A percentile compares a stretch with the other conserved stretches of the same genome.
Conservation (phyloP, 768 basidiomycete species). For the Tulasnella sp. region DNA sequence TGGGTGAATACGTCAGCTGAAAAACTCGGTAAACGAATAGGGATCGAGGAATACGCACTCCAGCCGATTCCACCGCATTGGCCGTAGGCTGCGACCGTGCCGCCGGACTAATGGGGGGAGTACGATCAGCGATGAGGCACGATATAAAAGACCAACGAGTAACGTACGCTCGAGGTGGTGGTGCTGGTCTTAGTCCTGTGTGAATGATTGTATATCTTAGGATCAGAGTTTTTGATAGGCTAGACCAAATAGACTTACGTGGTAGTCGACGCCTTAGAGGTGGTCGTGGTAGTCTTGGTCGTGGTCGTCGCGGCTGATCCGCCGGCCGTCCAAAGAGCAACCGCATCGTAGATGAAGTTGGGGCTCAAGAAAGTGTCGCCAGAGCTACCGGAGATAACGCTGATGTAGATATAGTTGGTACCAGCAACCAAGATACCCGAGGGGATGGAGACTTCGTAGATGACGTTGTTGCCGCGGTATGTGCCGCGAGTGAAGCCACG, state of each 20-base stretch:
- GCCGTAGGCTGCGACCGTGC: neutral
- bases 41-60: neutral
- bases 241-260: neutral
- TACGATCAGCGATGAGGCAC: neutral
- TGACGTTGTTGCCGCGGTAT: constrained; percentile 30
- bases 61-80: constrained; percentile 1
- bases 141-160: neutral
- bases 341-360: constrained; percentile 24
- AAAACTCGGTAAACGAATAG: no score
- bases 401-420: constrained; percentile 34
- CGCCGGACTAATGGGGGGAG: neutral
- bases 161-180: neutral
- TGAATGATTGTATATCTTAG: no score
- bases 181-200: no score
- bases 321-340: neutral
- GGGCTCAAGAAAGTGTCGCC: constrained; percentile 36
- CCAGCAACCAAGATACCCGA: constrained; percentile 32
- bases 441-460: neutral
- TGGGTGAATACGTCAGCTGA: neutral
- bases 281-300: neutral
- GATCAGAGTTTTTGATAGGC: no score
- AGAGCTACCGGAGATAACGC: constrained; percentile 33
- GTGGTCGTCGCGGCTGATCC: neutral
- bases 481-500: constrained; percentile 42
- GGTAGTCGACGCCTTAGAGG: neutral